A percentile compares a stretch with the other conserved stretches of the same genome.
Conservation (phyloP, 2,329 filamentous ascomycete species). For the Samsoniella hepiali region DNA sequence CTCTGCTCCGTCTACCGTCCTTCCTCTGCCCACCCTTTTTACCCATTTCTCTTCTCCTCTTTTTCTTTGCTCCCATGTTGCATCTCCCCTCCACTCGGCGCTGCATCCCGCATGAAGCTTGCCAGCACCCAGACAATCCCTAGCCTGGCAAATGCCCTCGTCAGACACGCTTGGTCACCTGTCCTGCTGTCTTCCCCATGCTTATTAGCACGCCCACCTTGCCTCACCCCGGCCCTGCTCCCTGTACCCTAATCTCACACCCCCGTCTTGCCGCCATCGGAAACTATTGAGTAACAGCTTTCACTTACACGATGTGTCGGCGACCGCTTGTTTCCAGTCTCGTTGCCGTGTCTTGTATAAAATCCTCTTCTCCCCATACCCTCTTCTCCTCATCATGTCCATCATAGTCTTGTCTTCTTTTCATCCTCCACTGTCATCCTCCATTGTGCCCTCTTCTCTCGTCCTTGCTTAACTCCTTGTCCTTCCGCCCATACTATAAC, state of each 20-base stretch:
- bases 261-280: slow-evolving; percentile 10
- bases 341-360: slow-evolving; percentile 15
- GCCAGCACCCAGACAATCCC: slow-evolving; percentile 1
- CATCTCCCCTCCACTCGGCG: background rate
- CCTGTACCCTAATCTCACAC: slow-evolving; percentile 9
- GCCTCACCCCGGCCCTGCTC: background rate
- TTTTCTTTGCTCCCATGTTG: background rate
- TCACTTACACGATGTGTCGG: slow-evolving; percentile 30
- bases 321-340: slow-evolving; percentile 23
- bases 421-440: background rate
- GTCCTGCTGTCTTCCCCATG: slow-evolving; percentile 12
- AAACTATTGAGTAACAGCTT: slow-evolving; percentile 21
- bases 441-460: background rate
- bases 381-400: background rate
- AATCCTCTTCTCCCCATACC: slow-evolving; percentile 7
- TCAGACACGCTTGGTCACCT: slow-evolving; percentile 15
- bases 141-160: background rate
- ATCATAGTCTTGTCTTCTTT: background rate
- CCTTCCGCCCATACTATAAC: slow-evolving; percentile 12
- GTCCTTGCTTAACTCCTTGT: background rate
- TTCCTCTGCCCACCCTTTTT: background rate
- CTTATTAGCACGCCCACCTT: background rate
- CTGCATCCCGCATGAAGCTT: background rate
- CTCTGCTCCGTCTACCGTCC: background rate
- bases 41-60: background rate